These are phyloP conservation scores for Crotalaria pallida DNA, from an alignment of 306 rosid species.

Conservation along the genomic window DNA sequence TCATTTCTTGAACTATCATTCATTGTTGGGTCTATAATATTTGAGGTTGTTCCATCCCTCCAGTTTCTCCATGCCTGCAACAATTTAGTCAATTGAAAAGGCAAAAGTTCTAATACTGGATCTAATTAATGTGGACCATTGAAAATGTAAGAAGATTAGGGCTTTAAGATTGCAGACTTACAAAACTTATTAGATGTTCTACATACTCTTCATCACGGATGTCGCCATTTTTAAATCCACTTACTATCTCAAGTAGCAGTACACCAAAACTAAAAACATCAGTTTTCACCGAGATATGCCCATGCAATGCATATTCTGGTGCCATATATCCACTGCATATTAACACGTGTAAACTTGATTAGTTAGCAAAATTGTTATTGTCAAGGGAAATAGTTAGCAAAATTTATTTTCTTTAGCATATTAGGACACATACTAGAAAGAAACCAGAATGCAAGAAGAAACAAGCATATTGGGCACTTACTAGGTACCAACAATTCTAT, in stretches of 20 bases:
- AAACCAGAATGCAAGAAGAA: no score
- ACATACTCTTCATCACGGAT: background rate
- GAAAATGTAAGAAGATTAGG: background rate
- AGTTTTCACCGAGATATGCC: slow-evolving; percentile 38
- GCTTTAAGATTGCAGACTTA: slow-evolving; percentile 7
- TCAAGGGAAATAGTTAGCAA: no score
- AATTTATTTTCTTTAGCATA: no score
- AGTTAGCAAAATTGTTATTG: no score
- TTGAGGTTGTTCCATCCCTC: slow-evolving; percentile 17
- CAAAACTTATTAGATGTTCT: slow-evolving; percentile 21
- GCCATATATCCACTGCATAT: slow-evolving; percentile 56
- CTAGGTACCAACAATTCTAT: no score
- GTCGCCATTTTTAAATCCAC: slow-evolving; percentile 21
- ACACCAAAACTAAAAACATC: slow-evolving; percentile 54
- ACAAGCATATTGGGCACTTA: no score
- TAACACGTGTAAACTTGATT: background rate
- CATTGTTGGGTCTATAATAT: slow-evolving; percentile 25
- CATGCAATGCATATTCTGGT: slow-evolving; percentile 45
- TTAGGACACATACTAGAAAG: no score
- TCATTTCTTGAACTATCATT: background rate
- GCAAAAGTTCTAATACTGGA: background rate
- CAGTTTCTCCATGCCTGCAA: slow-evolving; percentile 41
- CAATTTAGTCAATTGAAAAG: background rate
- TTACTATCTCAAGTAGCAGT: slow-evolving; percentile 32
- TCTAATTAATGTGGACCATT: background rate